phyloP scores from a whole-genome alignment of 1,284 basidiomycete genomes.

The Sporisorium graminicola region DNA sequence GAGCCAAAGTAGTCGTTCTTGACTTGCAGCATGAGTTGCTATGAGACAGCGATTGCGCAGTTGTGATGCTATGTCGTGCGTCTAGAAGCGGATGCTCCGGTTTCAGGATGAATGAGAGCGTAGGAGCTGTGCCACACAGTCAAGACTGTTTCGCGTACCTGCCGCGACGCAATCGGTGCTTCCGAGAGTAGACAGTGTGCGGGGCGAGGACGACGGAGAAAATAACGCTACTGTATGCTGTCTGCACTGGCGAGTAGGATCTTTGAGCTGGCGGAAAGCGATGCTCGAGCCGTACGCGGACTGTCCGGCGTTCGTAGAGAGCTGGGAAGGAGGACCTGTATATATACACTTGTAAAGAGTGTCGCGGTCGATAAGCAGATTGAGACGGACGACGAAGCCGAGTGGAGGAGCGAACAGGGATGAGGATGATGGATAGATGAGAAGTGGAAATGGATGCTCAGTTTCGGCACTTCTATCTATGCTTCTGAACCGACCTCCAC shows the following conservation, averaged over 20 bases:
- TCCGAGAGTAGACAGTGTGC: background rate
- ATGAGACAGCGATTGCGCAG: background rate
- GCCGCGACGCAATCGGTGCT: slow-evolving; percentile 2
- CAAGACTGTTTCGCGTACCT: slow-evolving; percentile 8
- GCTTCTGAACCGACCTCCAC: slow-evolving; percentile 9
- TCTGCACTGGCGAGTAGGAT: background rate
- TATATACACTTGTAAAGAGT: background rate
- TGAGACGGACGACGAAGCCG: background rate
- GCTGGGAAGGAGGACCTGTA: background rate
- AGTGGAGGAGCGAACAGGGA: background rate
- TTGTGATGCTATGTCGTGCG: too few species aligned
- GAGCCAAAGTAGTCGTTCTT: slow-evolving; percentile 46
- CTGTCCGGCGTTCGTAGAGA: background rate
- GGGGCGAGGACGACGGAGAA: background rate
- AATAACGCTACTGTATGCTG: background rate
- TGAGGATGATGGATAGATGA: background rate
- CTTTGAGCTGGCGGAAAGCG: background rate
- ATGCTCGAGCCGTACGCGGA: background rate
- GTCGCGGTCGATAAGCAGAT: background rate
- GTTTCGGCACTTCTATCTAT: background rate
- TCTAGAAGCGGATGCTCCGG: background rate
- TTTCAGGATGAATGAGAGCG: background rate
- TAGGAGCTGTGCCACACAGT: background rate
- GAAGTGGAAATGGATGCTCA: slow-evolving; percentile 3
- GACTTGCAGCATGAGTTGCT: slow-evolving; percentile 13